These are phyloP conservation scores for Salisapilia sapeloensis DNA, from an alignment of 352 stramenopile genomes.

Conservation along the genomic window DNA sequence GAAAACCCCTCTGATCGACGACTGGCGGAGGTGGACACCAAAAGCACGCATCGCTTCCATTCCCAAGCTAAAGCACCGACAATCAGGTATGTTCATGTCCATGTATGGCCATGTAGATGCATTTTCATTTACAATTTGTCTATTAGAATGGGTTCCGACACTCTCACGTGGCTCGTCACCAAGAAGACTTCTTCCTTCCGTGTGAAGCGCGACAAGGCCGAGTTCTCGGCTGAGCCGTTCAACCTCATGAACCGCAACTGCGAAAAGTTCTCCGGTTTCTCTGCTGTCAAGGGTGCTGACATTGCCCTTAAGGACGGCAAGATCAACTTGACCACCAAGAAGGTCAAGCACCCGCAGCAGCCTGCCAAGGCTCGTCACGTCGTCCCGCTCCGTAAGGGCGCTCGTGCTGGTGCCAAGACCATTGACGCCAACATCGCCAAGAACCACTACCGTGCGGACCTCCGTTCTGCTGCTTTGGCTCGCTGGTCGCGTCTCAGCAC, in stretches of 20 bases:
- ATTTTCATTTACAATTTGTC: no score
- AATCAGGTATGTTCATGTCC: no score
- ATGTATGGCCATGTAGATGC: no score
- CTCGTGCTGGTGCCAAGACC: conserved; percentile 63
- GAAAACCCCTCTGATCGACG: no score
- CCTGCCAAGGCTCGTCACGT: conserved; percentile 49
- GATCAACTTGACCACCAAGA: conserved; percentile 70
- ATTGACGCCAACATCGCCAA: conserved; percentile 80
- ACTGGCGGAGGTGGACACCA: no score
- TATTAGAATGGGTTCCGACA: conserved; percentile 83
- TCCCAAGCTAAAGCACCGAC: no score
- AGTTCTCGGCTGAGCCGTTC: conserved; percentile 89
- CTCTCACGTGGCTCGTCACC: conserved; percentile 92
- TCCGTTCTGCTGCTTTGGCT: conserved; percentile 71
- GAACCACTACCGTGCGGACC: conserved; percentile 77
- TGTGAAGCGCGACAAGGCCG: conserved; percentile 82
- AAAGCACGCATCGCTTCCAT: no score
- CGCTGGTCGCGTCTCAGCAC: conserved; percentile 77
- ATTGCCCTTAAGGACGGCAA: conserved; percentile 82
- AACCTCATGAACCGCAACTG: conserved; percentile 92
- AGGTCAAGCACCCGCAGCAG: conserved; percentile 53
- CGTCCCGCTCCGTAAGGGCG: conserved; percentile 71
- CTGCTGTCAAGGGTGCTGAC: conserved; percentile 86
- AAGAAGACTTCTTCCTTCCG: conserved; percentile 94
- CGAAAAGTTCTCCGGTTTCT: conserved; percentile 94